Evolutionary conservation across 352 stramenopile genomes (phyloP), one percentile per base, ranked within the genome.

Genomic region (Albugo candida): DNA sequence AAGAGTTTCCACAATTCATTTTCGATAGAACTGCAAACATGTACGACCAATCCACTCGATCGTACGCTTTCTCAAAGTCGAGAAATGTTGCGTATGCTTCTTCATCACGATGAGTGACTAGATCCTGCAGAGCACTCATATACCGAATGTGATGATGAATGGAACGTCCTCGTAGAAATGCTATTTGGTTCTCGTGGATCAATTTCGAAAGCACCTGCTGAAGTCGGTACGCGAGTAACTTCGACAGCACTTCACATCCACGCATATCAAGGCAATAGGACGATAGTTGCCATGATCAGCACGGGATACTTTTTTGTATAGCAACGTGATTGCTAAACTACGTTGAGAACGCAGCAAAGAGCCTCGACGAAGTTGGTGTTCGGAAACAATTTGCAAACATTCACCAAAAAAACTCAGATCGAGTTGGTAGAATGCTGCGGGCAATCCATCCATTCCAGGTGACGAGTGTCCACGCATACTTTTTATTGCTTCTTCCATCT

Each of bases 251-350:
- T 41, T 60, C 1, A 55, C 47, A 17, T 61, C 55, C 17, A 63
- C 59, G 12, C 43, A 47, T 49, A 66, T 54, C 16, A 66, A 51
- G 8, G 3, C 24, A 31, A 31, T 31, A 8, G 24, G 24, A 31
- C 24, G 24, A 31, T 31, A 31, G 24, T 31, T 43, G 38, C 38
- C 38, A 0, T 49, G 55, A 0, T 51, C 47, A 0, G 14, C 36
- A n/a, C n/a, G n/a, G n/a, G n/a, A n/a, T n/a, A n/a, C n/a, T 3
- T 47, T 47, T 48, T 61, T 63, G 48, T 56, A 45, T 1, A 66
- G 37, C 13, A 66, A 48, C 2, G 36, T 35, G 16, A 63, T 45
- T 0, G 31, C 41, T 0, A 45, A 55, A 27, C 53, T 60, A 18
- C 55, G 48, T 41, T 63, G 55, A 0, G 43, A 45, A 1, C 43